A percentile compares a stretch with the other conserved stretches of the same genome.
Conservation (phyloP, 1,139 yeast species). For the Yamadazyma blattariae region DNA sequence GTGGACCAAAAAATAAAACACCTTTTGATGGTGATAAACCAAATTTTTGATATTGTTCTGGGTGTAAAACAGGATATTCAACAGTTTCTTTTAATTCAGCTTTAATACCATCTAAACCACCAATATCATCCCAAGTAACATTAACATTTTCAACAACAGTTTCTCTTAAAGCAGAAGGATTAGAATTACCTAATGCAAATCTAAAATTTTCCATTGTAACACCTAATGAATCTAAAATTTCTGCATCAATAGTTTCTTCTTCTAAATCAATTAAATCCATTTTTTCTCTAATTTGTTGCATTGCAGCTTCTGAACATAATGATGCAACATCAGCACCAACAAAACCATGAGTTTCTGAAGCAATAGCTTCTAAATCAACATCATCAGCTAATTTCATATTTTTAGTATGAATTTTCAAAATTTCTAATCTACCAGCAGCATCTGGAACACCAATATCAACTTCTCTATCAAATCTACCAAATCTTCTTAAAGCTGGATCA, state of each 20-base stretch:
- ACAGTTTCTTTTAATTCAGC: constrained; percentile 97
- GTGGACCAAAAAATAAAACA: constrained; percentile 97
- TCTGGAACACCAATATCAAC: constrained; percentile 99
- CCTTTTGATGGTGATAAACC: constrained; percentile 98
- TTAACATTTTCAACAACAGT: constrained; percentile 98
- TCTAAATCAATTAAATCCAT: constrained; percentile 98
- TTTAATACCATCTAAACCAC: constrained; percentile 94
- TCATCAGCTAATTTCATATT: constrained; percentile 96
- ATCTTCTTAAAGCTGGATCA: constrained; percentile 97
- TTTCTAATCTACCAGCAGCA: constrained; percentile 97
- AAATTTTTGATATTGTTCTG: constrained; percentile 97
- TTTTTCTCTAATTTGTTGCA: constrained; percentile 94
- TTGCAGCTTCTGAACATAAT: constrained; percentile 96
- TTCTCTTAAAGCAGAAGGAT: constrained; percentile 98
- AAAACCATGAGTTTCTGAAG: constrained; percentile 84
- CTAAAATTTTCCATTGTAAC: constrained; percentile 99
- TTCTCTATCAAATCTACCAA: constrained; percentile 98
- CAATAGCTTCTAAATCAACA: constrained; percentile 90
- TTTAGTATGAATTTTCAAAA: constrained; percentile 80
- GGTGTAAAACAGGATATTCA: constrained; percentile 97
- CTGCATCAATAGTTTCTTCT: constrained; percentile 97
- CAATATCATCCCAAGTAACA: constrained; percentile 97
- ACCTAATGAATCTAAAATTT: constrained; percentile 91
- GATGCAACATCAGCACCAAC: constrained; percentile 88
- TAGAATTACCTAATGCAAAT: constrained; percentile 95